Base-by-base conservation (phyloP, 495 filamentous ascomycete genomes). In the Echria macrotheca region DNA sequence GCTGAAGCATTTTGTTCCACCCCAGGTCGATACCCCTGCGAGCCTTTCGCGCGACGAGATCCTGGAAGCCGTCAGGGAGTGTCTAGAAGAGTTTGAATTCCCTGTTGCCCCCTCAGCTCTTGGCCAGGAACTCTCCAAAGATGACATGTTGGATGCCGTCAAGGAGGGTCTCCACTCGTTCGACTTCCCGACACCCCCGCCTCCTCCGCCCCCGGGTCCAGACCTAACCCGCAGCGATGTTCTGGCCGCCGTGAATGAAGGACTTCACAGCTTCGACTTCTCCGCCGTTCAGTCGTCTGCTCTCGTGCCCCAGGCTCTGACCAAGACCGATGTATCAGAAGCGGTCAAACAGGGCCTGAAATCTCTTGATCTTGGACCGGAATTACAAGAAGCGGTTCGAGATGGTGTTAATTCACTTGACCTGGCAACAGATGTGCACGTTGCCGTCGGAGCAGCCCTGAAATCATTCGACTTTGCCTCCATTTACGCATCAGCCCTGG, bases 11-110 rank as follows among this genome's bases (percentile, higher is more conserved):
- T 91, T 86, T 58, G 73, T 72, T 1, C 84, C 84, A 17, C 86
- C 87, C 0, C 82, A 75, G 32, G 69, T 86, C 11, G 82, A 86
- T 23, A 78, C 76, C 3, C 79, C 83, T 11, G 73, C 81, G 1
- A 71, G 65, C n/a, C 76, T 90, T 21, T 86, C 87, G 0, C 78
- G 82, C 18, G 86, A 89, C 12, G 88, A 94, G 51, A 81, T 94
- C 11, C 73, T 89, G 9, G 75, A 79, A 35, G 82, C 84, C 0
- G 82, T 95, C 33, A 76, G 81, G 32, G 86, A 91, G 56, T 89
- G 84, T 55, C 70, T 95, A 7, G 83, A 86, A 33, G 80, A 84
- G 24, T 85, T 87, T 52, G 82, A 85, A 54, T 84, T 84, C 55
- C 74, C 82, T 3, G 60, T 73, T 4, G 66, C 72, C 1, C 68